Evolutionary conservation across 345 rosid genomes (phyloP).

Genomic region (Toxicodendron radicans): DNA sequence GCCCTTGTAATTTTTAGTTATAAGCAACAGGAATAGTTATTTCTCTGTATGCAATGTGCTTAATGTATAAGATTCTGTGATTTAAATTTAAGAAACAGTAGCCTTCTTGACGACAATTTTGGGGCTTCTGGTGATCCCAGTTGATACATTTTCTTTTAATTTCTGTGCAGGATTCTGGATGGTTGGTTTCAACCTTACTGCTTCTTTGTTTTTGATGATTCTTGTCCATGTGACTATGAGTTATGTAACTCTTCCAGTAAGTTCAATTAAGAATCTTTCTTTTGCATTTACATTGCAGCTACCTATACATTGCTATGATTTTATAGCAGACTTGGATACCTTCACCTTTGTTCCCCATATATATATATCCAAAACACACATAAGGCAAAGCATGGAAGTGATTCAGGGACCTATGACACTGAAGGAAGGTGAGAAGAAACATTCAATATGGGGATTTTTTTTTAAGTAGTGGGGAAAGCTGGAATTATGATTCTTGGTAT

Average conservation of each 20-base stretch:
- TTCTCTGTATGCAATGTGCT: not conserved
- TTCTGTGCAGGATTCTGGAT: conserved; percentile 42
- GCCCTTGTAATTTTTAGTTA: not conserved
- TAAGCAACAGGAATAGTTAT: no score
- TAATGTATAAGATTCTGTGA: not conserved
- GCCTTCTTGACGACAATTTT: not conserved
- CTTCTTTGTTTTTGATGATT: conserved; percentile 38
- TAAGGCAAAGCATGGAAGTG: conserved; percentile 69
- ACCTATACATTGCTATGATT: not conserved
- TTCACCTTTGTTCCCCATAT: conserved; percentile 42
- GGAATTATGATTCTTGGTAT: not conserved
- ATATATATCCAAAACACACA: conserved; percentile 54
- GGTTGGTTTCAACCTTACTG: conserved; percentile 55
- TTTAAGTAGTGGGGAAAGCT: not conserved
- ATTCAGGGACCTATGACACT: conserved; percentile 54
- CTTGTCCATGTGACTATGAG: conserved; percentile 47
- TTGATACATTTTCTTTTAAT: not conserved
- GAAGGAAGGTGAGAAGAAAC: conserved; percentile 50
- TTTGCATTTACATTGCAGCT: not conserved
- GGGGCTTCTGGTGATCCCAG: not conserved
- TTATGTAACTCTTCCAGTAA: conserved; percentile 56
- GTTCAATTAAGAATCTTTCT: conserved; percentile 15
- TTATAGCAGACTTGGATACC: conserved; percentile 55
- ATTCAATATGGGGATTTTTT: not conserved
- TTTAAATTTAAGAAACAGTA: not conserved